Percentiles rank a stretch among this genome's conserved stretches.
Conservation (phyloP, 2,329 filamentous ascomycete species). For the Diaporthe citrichinensis region DNA sequence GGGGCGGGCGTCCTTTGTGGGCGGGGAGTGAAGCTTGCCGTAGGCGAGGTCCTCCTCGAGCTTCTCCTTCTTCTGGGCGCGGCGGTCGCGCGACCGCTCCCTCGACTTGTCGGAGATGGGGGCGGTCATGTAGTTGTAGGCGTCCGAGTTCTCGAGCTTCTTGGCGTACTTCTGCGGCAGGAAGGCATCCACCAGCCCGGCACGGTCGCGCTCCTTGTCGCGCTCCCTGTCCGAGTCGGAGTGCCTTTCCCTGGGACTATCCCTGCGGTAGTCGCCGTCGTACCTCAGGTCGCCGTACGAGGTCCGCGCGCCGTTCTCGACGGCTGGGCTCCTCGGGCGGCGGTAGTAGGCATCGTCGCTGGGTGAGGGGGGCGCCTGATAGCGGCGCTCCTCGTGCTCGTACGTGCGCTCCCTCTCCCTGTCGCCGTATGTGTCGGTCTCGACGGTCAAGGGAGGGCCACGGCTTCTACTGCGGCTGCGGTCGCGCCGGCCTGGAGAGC, state of each 20-base stretch:
- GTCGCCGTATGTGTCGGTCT: slow-evolving; percentile 59
- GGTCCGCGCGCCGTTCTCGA: slow-evolving; percentile 43
- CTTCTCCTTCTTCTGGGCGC: slow-evolving; percentile 47
- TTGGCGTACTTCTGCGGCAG: slow-evolving; percentile 64
- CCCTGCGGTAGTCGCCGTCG: slow-evolving; percentile 48
- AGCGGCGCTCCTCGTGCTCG: slow-evolving; percentile 50
- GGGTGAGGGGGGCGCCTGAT: slow-evolving; percentile 47
- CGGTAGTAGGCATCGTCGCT: slow-evolving; percentile 52
- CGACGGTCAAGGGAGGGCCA: slow-evolving; percentile 52
- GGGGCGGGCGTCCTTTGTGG: slow-evolving; percentile 42
- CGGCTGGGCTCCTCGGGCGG: slow-evolving; percentile 51
- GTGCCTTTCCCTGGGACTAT: slow-evolving; percentile 46
- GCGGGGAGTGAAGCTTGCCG: slow-evolving; percentile 51
- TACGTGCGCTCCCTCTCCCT: slow-evolving; percentile 48
- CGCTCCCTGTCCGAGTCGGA: slow-evolving; percentile 51
- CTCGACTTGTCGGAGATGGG: slow-evolving; percentile 46
- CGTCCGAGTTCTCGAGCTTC: slow-evolving; percentile 46
- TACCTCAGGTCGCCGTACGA: slow-evolving; percentile 42
- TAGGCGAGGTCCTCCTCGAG: slow-evolving; percentile 65
- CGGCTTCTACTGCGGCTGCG: slow-evolving; percentile 52
- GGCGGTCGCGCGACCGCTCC: slow-evolving; percentile 47
- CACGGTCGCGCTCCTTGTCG: slow-evolving; percentile 43
- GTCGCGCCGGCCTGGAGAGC: slow-evolving; percentile 58
- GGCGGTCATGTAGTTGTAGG: slow-evolving; percentile 45
- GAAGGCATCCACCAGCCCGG: slow-evolving; percentile 52